Percentiles rank a stretch among this genome's conserved stretches.
phyloP scores from a whole-genome alignment of 345 rosid genomes.

The Syzygium aqueum region DNA sequence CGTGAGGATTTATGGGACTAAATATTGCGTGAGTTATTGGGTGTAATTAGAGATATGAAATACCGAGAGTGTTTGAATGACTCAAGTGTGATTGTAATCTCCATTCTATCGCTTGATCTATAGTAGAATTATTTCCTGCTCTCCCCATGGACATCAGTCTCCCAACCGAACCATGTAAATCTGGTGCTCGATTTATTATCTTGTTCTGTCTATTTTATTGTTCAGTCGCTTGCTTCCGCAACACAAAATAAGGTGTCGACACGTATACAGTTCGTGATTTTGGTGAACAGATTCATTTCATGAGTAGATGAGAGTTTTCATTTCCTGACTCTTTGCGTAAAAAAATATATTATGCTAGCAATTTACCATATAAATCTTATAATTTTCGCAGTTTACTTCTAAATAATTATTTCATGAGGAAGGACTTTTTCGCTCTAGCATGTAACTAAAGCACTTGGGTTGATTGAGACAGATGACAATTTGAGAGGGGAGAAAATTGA shows the following conservation, averaged over 20 bases:
- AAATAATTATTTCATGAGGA: neutral
- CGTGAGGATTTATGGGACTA: no score
- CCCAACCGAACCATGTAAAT: no score
- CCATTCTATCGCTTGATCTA: no score
- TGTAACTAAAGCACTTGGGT: neutral
- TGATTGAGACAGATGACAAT: neutral
- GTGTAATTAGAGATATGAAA: no score
- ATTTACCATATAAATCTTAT: neutral
- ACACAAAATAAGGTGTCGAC: neutral
- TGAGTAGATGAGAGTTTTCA: neutral
- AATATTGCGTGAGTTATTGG: no score
- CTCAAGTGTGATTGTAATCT: no score
- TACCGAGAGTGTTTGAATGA: no score
- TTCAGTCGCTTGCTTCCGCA: no score
- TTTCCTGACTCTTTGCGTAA: neutral
- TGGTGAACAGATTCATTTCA: neutral
- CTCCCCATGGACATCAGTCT: no score
- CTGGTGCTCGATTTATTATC: no score
- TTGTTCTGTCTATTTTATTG: no score
- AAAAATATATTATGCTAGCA: neutral
- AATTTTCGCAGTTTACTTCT: neutral
- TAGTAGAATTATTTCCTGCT: no score
- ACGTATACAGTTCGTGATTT: neutral
- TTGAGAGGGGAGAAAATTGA: neutral
- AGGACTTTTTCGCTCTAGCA: neutral